phyloP scores from a whole-genome alignment of 352 stramenopile species.

The Phytophthora boehmeriae region DNA sequence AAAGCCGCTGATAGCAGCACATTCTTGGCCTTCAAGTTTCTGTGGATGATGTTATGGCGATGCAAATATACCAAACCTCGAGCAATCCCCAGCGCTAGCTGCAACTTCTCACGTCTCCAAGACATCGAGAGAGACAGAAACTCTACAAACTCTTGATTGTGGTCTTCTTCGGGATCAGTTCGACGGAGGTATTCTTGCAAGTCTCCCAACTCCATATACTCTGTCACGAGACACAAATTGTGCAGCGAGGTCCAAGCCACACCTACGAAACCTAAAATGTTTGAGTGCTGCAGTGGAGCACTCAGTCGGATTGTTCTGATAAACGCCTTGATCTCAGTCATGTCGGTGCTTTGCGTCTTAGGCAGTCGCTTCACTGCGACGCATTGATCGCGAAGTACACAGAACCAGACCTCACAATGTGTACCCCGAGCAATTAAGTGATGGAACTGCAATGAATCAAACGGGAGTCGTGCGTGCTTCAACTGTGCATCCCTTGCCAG shows the following conservation, averaged over 20 bases:
- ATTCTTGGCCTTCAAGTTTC: conserved; percentile 61
- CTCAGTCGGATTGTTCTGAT: conserved; percentile 39
- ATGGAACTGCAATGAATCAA: conserved; percentile 43
- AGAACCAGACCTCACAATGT: conserved; percentile 44
- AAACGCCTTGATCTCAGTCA: conserved; percentile 36
- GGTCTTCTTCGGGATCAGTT: conserved; percentile 7
- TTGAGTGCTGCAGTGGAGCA: conserved; percentile 39
- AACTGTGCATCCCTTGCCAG: conserved; percentile 31
- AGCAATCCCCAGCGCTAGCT: conserved; percentile 50
- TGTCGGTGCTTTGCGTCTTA: conserved; percentile 20
- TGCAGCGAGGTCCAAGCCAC: conserved; percentile 45
- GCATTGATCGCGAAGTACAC: conserved; percentile 27
- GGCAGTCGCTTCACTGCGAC: conserved; percentile 51
- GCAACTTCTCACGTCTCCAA: conserved; percentile 52
- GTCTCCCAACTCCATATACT: conserved; percentile 50
- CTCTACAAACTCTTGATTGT: conserved; percentile 14
- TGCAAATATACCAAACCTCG: conserved; percentile 57
- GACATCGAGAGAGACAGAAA: conserved; percentile 33
- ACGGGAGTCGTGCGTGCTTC: conserved; percentile 31
- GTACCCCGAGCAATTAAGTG: conserved; percentile 32
- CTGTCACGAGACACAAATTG: conserved; percentile 51
- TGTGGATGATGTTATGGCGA: conserved; percentile 46
- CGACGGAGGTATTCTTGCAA: conserved; percentile 40
- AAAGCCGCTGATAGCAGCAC: conserved; percentile 43
- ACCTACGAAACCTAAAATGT: conserved; percentile 49